Evolutionary conservation across 1,284 basidiomycete species (phyloP), one percentile per base, ranked within the genome.

Genomic region (Ganoderma sp.): DNA sequence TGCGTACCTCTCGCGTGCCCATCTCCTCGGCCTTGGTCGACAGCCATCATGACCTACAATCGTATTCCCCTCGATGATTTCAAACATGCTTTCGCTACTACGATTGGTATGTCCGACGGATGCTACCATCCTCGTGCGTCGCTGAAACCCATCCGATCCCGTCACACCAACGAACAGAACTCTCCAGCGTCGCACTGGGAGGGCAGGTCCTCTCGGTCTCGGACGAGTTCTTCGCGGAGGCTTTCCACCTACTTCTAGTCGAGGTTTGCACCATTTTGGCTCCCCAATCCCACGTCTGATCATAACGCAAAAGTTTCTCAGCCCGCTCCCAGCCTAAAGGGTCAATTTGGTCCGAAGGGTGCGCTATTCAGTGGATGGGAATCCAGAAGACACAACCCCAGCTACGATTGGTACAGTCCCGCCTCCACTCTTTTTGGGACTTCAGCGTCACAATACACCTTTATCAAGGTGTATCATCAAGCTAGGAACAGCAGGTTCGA

Each of bases 321-420:
- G 93, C 90, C 95, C 17, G 87, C 95, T 50, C 86, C 86, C 5
- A 94, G 90, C 75, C 80, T 96, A 80, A 94, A 96, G 81, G 97
- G 98, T 15, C 94, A 96, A 73, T 99, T 97, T 75, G 97, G 97
- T 1, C 95, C 96, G 1, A 97, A 97, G 61, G 97, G 97, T 34
- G 97, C 97, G 0, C 81, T 99, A 45, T 99, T 89, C 79, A 95
- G 93, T 75, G 97, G 97, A 63, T 99, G 97, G 97, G 97, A 99
- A 80, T 89, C 87, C 22, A 84, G 96, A 48, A 83, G 97, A 72
- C 97, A 99, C 80, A 98, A 98, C 79, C 89, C 92, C 0, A 78
- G 85, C 3, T 90, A 91, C 77, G 98, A 99, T 79, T 99, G 98
- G 97, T 96, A 77, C 67, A 85, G 78, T 65, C 48, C 28, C n/a